phyloP scores from a whole-genome alignment of 495 filamentous ascomycete species.

The Tuber melanosporum region DNA sequence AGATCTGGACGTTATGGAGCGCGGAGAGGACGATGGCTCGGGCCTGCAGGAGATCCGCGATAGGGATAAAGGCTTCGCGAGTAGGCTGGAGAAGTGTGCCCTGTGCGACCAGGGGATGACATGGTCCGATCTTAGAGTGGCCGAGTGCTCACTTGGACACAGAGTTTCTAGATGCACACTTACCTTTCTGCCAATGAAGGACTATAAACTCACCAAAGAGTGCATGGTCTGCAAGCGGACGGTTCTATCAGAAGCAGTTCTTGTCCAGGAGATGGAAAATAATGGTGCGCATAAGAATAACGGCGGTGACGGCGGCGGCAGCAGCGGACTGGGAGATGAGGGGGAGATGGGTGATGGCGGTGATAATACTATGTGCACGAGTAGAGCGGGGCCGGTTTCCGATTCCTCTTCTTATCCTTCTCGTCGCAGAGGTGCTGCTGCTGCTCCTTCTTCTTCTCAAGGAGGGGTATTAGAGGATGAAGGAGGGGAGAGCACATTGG shows the following conservation, averaged over 20 bases:
- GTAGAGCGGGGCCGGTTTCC: background rate
- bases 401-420: slow-evolving; percentile 3
- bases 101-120: slow-evolving; percentile 36
- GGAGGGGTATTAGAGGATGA: slow-evolving; percentile 5
- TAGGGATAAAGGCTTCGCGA: slow-evolving; percentile 37
- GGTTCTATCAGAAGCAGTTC: slow-evolving; percentile 36
- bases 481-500: slow-evolving; percentile 36
- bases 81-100: slow-evolving; percentile 37
- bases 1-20: slow-evolving; percentile 36
- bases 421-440: background rate
- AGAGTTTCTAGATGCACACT: slow-evolving; percentile 40
- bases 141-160: slow-evolving; percentile 39
- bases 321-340: slow-evolving; percentile 28
- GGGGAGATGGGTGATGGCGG: slow-evolving; percentile 21
- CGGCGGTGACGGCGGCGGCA: background rate
- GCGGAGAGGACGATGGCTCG: slow-evolving; percentile 34
- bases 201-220: slow-evolving; percentile 36
- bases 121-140: slow-evolving; percentile 39
- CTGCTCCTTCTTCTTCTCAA: background rate
- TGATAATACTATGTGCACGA: background rate
- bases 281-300: background rate
- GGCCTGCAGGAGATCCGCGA: slow-evolving; percentile 32
- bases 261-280: slow-evolving; percentile 13
- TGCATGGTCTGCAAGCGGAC: slow-evolving; percentile 39
- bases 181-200: slow-evolving; percentile 40